Evolutionary conservation across 805 yeast genomes (phyloP), one percentile per base, ranked within the genome.

Genomic region (Wickerhamiella parazyma): DNA sequence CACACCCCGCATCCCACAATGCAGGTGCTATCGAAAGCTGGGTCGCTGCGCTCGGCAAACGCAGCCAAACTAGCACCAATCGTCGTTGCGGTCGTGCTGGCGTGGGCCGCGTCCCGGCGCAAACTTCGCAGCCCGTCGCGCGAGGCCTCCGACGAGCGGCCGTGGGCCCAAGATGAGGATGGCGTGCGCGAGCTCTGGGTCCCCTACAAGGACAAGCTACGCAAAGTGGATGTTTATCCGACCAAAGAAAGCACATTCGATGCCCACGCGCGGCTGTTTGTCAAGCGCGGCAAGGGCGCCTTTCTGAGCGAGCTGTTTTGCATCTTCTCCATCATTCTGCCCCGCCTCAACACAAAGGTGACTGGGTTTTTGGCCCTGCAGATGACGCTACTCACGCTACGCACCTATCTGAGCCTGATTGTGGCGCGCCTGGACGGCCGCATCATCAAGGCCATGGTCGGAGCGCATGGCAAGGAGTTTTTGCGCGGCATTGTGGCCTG

Each of bases 341-440:
- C 96, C 0, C 73, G 72, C 42, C 57, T 80, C 48, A 69, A 72
- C 47, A 75, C 81, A 49, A 76, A 73, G 54, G 84, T 83, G 55
- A 69, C 85, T 0, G 68, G 74, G 16, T 63, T 83, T 38, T 63
- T 87, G 35, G 59, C 73, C 2, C 67, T 83, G 6, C 95, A 87
- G 55, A 75, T 87, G 45, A 66, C 75, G 48, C 81, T 85, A 52
- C 68, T 87, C 33, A 66, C 84, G 18, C 68, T 84, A 50, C 70
- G 97, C 61, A 87, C 97, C 0, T 87, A 87, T 80, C 68, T 87
- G 47, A 80, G 91, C 22, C 68, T 87, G 45, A 64, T 86, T 46
- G 85, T 87, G 25, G 93, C 97, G 3, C 79, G 80, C 57, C 67
- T 87, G 41, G 97, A 87, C 60, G 96, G 95, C 54, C 89, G 82